Evolutionary conservation across 805 yeast genomes (phyloP).

Genomic region (Candida yuanshanica): DNA sequence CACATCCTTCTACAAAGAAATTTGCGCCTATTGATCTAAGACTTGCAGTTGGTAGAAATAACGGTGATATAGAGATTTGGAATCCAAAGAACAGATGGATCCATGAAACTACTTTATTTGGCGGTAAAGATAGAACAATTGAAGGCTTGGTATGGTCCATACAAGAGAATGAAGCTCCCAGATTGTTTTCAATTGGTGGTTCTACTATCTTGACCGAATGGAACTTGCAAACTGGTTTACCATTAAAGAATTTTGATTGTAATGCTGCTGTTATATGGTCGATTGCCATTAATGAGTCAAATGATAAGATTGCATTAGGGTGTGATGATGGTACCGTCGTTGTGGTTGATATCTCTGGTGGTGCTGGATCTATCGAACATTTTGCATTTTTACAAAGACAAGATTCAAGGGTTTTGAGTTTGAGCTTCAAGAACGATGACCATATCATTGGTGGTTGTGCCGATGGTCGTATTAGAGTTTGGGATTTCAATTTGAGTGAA

Average conservation of each 20-base stretch:
- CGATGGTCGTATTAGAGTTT: slow-evolving; percentile 84
- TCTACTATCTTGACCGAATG: slow-evolving; percentile 89
- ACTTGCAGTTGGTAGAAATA: slow-evolving; percentile 86
- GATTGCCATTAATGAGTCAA: slow-evolving; percentile 55
- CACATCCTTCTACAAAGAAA: slow-evolving; percentile 47
- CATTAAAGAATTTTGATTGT: slow-evolving; percentile 74
- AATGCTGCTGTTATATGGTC: slow-evolving; percentile 96
- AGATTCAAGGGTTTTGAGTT: slow-evolving; percentile 70
- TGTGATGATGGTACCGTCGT: slow-evolving; percentile 95
- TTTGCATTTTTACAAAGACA: slow-evolving; percentile 74
- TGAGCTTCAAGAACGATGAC: slow-evolving; percentile 68
- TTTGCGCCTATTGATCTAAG: slow-evolving; percentile 53
- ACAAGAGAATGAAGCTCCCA: slow-evolving; percentile 42
- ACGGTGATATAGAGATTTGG: slow-evolving; percentile 96
- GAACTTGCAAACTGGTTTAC: slow-evolving; percentile 72
- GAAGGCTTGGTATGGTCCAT: slow-evolving; percentile 86
- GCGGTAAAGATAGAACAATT: slow-evolving; percentile 77
- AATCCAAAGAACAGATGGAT: slow-evolving; percentile 80
- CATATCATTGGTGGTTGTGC: slow-evolving; percentile 89
- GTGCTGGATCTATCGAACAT: slow-evolving; percentile 77
- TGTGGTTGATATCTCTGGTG: slow-evolving; percentile 78
- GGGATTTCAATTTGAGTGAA: slow-evolving; percentile 47
- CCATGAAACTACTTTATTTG: slow-evolving; percentile 67
- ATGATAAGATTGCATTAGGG: slow-evolving; percentile 73
- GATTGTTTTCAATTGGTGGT: slow-evolving; percentile 92